These are phyloP conservation scores for Paratinospora sagittata DNA, from an alignment of 164 flowering plant genomes.

Conservation along the genomic window DNA sequence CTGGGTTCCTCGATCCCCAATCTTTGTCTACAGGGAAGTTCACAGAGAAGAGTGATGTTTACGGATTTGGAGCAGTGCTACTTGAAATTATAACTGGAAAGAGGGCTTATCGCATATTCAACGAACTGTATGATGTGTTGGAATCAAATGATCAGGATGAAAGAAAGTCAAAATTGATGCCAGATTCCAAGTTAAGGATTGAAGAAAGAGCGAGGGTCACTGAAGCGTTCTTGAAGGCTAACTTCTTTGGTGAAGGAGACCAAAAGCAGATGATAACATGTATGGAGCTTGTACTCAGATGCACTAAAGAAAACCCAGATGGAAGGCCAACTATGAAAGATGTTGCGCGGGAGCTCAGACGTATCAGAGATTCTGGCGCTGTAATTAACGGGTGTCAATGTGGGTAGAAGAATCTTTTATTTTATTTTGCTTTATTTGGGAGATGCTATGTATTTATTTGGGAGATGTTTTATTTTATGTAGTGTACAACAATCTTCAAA, in stretches of 20 bases:
- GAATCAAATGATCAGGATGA: not conserved
- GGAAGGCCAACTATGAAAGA: constrained; percentile 22
- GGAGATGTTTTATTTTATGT: too few species aligned
- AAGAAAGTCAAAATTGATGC: not conserved
- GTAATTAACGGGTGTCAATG: too few species aligned
- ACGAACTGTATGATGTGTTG: not conserved
- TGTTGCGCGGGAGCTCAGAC: constrained; percentile 11
- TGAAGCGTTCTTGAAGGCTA: not conserved
- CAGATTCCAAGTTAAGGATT: too few species aligned
- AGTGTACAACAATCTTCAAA: too few species aligned
- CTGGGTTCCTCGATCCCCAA: constrained; percentile 1
- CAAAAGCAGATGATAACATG: constrained; percentile 9
- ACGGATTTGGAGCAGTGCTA: not conserved
- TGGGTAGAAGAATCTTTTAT: too few species aligned
- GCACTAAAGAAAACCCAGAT: constrained; percentile 7
- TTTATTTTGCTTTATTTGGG: too few species aligned
- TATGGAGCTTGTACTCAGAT: not conserved
- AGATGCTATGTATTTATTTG: too few species aligned
- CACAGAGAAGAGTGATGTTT: constrained; percentile 2
- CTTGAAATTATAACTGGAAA: constrained; percentile 8
- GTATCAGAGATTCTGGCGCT: not conserved
- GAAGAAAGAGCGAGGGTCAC: not conserved
- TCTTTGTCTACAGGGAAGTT: not conserved
- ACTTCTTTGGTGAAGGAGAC: not conserved
- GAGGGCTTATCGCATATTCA: not conserved